A percentile compares a stretch with the other conserved stretches of the same genome.
These are phyloP conservation scores for Trichosanthes truncata DNA, from an alignment of 306 rosid genomes.

Conservation along the genomic window DNA sequence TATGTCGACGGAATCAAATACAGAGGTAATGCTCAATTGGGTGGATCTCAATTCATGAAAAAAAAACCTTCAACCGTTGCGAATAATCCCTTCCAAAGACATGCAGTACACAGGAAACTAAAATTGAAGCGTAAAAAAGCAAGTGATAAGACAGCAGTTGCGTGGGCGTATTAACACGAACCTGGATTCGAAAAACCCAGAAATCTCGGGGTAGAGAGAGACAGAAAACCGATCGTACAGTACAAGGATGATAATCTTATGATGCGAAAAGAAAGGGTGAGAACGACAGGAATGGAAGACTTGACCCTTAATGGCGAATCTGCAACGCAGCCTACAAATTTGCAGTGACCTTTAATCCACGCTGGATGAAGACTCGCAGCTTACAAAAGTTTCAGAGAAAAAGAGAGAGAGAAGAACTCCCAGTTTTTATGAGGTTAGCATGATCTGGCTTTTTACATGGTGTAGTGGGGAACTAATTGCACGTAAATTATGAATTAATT, in stretches of 20 bases:
- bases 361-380: not conserved
- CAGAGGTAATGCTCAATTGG: not conserved
- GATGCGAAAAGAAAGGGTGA: not conserved
- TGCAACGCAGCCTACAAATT: not conserved
- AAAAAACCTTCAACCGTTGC: not conserved
- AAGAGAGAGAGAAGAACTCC: not conserved
- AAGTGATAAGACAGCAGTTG: not conserved
- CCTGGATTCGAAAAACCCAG: not conserved
- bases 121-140: not conserved
- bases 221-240: not conserved
- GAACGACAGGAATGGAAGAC: not conserved
- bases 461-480: not conserved
- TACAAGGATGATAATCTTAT: not conserved
- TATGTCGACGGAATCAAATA: not conserved
- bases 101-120: not conserved
- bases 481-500: not conserved
- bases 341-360: not conserved
- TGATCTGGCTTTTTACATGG: not conserved
- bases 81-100: not conserved
- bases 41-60: not conserved
- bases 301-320: not conserved
- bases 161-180: not conserved
- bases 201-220: not conserved
- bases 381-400: not conserved
- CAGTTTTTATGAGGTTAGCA: not conserved